These are phyloP conservation scores for Blastobotrys mokoenaii DNA, from an alignment of 805 yeast genomes.

Conservation along the genomic window DNA sequence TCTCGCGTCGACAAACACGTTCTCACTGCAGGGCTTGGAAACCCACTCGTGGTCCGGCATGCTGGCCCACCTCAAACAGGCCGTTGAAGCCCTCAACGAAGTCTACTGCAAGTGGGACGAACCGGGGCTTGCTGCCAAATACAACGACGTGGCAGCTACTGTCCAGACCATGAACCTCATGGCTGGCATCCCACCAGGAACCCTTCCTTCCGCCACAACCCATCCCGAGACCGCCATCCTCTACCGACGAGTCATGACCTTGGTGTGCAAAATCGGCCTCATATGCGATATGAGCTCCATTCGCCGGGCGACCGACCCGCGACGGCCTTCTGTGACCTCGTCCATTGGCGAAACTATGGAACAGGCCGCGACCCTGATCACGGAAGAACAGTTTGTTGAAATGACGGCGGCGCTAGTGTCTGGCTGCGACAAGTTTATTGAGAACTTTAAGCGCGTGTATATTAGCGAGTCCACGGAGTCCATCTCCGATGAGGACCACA, in stretches of 20 bases:
- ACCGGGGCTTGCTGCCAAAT: slow-evolving; percentile 1
- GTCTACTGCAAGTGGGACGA: slow-evolving; percentile 6
- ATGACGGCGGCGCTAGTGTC: neutral
- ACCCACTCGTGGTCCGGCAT: slow-evolving; percentile 14
- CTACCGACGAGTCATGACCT: slow-evolving; percentile 14
- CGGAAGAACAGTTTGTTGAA: neutral
- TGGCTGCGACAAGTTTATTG: neutral
- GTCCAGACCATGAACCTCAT: slow-evolving; percentile 14
- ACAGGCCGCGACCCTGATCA: neutral
- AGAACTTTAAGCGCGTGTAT: neutral
- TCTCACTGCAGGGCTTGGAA: slow-evolving; percentile 3
- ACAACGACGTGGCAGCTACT: slow-evolving; percentile 7
- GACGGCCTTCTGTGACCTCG: slow-evolving; percentile 4
- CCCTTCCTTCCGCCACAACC: slow-evolving; percentile 12
- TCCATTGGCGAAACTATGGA: neutral
- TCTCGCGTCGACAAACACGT: slow-evolving; percentile 2
- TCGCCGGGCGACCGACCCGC: slow-evolving; percentile 3
- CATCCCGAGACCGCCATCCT: slow-evolving; percentile 13
- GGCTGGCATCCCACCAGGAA: slow-evolving; percentile 19
- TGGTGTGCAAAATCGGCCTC: slow-evolving; percentile 14
- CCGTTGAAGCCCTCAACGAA: slow-evolving; percentile 1
- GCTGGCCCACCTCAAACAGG: slow-evolving; percentile 5
- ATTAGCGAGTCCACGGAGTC: neutral
- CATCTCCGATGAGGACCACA: neutral
- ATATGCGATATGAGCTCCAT: slow-evolving; percentile 12